phyloP scores from a whole-genome alignment of 352 stramenopile genomes.

The Pythium sukuiense region DNA sequence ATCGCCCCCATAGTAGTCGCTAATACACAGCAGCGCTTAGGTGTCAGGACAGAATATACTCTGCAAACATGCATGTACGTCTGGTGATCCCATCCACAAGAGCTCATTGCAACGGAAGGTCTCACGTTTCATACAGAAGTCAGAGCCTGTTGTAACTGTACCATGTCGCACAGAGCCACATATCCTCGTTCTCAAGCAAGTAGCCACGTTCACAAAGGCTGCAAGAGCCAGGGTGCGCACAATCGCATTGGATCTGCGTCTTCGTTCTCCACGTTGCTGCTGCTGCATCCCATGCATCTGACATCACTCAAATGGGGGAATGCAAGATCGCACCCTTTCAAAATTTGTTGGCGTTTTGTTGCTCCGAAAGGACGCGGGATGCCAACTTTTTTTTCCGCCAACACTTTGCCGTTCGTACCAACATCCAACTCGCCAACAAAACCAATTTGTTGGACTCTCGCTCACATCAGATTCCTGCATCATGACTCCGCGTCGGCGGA shows the following conservation, averaged over 20 bases:
- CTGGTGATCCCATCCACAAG: not conserved
- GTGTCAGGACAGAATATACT: constrained; percentile 30
- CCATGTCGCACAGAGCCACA: not conserved
- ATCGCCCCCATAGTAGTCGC: constrained; percentile 5
- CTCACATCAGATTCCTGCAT: not conserved
- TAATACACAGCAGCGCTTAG: constrained; percentile 17
- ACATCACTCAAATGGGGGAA: constrained; percentile 14
- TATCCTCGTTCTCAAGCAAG: not conserved
- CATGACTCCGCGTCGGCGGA: constrained; percentile 11
- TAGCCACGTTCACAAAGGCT: not conserved
- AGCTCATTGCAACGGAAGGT: not conserved
- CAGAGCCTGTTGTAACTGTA: not conserved
- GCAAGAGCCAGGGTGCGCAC: not conserved
- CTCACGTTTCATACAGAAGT: not conserved
- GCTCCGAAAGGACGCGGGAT: not conserved
- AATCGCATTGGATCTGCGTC: not conserved
- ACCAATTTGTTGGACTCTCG: not conserved
- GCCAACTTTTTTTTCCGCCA: not conserved
- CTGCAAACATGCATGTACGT: constrained; percentile 14
- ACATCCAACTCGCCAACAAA: constrained; percentile 15
- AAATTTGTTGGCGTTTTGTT: constrained; percentile 6
- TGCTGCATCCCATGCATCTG: not conserved
- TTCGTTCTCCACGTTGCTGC: no score
- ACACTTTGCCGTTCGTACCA: not conserved
- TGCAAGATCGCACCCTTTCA: not conserved